A percentile compares a stretch with the other conserved stretches of the same genome.
Evolutionary conservation across 306 rosid species (phyloP).

Genomic region (Cicer arietinum): DNA sequence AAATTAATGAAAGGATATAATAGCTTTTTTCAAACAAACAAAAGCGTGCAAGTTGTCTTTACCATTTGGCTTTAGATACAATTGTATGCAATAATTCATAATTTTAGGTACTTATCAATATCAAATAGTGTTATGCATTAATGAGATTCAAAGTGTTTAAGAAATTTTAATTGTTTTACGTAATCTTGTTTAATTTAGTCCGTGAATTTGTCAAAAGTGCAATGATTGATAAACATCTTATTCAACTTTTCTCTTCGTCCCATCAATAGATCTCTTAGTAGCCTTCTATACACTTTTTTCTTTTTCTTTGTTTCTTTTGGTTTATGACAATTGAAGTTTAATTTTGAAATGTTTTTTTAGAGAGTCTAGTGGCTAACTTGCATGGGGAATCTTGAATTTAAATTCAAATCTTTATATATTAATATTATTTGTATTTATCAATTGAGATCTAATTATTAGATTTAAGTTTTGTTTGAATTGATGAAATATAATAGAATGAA

Average conservation of each 20-base stretch:
- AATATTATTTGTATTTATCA: no score
- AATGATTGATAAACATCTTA: slow-evolving; percentile 23
- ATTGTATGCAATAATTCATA: slow-evolving; percentile 28
- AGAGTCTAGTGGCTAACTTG: no score
- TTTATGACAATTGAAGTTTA: neutral
- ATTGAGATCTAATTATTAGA: no score
- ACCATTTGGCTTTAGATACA: slow-evolving; percentile 14
- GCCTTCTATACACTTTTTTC: neutral
- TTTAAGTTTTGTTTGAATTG: no score
- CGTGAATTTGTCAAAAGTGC: slow-evolving; percentile 13
- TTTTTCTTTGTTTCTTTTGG: neutral
- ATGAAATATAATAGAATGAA: no score
- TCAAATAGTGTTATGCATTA: slow-evolving; percentile 25
- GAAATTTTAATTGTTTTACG: neutral
- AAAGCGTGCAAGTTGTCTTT: slow-evolving; percentile 35
- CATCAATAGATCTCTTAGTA: slow-evolving; percentile 28
- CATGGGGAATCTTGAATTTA: no score
- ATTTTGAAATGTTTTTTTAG: no score
- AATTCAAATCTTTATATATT: no score
- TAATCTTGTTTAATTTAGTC: neutral
- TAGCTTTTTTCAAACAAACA: neutral
- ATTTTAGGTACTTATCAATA: slow-evolving; percentile 40
- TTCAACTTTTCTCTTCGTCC: slow-evolving; percentile 31
- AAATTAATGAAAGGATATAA: slow-evolving; percentile 2
- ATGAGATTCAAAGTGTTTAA: slow-evolving; percentile 11